A percentile compares a stretch with the other conserved stretches of the same genome.
These are phyloP conservation scores for Teratosphaeria gauchensis DNA, from an alignment of 2,329 filamentous ascomycete genomes.

Conservation along the genomic window DNA sequence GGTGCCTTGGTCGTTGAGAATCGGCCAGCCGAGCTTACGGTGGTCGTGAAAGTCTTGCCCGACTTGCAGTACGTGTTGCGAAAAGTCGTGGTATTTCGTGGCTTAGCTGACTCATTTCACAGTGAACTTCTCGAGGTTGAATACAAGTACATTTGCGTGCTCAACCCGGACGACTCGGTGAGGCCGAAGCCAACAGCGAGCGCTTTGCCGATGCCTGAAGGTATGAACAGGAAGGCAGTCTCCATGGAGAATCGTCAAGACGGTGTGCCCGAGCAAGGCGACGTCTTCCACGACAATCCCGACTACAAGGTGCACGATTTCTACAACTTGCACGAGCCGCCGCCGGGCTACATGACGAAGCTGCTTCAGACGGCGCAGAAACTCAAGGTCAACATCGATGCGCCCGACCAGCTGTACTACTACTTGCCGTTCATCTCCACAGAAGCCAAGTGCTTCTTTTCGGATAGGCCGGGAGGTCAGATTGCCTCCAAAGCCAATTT, in stretches of 20 bases:
- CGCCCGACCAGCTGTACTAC: constrained; percentile 72
- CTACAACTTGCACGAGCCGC: constrained; percentile 41
- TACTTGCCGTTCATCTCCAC: constrained; percentile 82
- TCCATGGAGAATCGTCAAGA: constrained; percentile 41
- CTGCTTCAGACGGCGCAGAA: constrained; percentile 35
- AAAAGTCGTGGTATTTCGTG: not conserved
- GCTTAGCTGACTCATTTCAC: constrained; percentile 6
- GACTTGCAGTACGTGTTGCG: constrained; percentile 56
- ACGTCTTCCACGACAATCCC: constrained; percentile 37
- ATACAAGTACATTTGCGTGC: constrained; percentile 73
- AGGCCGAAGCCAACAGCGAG: constrained; percentile 65
- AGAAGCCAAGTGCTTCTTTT: constrained; percentile 84
- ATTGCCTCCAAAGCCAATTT: constrained; percentile 64
- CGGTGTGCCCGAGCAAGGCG: constrained; percentile 38
- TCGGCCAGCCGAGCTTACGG: constrained; percentile 59
- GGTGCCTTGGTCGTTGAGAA: constrained; percentile 85
- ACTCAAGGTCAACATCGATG: constrained; percentile 60
- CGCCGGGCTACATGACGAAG: constrained; percentile 34
- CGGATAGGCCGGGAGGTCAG: constrained; percentile 58
- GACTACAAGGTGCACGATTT: constrained; percentile 56
- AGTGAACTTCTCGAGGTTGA: constrained; percentile 69
- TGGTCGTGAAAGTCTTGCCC: constrained; percentile 75
- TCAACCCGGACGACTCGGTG: constrained; percentile 59
- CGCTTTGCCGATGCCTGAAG: constrained; percentile 58
- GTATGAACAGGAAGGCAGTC: constrained; percentile 38